These are phyloP conservation scores for Tolypocladium pustulatum DNA, from an alignment of 2,329 filamentous ascomycete genomes.

Conservation along the genomic window DNA sequence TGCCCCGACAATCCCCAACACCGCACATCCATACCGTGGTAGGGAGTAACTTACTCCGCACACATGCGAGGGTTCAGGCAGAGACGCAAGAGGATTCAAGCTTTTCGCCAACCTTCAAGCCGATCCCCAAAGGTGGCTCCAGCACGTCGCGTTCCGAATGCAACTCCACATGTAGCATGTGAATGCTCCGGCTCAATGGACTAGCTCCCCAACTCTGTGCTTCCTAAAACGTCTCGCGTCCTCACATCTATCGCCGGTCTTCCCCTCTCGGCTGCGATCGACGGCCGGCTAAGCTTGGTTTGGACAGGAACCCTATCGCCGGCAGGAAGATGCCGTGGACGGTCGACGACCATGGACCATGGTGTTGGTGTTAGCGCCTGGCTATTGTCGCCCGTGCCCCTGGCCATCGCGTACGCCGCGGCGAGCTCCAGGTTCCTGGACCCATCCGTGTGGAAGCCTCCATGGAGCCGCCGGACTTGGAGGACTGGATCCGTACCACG, in stretches of 20 bases:
- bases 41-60: background rate
- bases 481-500: background rate
- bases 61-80: background rate
- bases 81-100: background rate
- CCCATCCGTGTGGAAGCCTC: constrained; percentile 36
- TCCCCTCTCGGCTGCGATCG: background rate
- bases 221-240: background rate
- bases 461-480: constrained; percentile 11
- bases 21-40: background rate
- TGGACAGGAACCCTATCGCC: background rate
- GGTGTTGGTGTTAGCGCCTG: background rate
- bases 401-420: background rate
- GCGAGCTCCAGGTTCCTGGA: constrained; percentile 22
- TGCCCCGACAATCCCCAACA: background rate
- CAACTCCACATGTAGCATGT: background rate
- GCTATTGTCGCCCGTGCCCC: background rate
- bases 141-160: background rate
- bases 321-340: background rate
- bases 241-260: background rate
- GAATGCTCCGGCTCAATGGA: background rate
- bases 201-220: background rate
- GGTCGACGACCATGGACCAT: background rate
- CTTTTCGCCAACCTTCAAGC: background rate
- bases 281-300: background rate
- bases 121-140: background rate